Evolutionary conservation across 768 basidiomycete genomes (phyloP).

Genomic region (Hypsizygus marmoreus): DNA sequence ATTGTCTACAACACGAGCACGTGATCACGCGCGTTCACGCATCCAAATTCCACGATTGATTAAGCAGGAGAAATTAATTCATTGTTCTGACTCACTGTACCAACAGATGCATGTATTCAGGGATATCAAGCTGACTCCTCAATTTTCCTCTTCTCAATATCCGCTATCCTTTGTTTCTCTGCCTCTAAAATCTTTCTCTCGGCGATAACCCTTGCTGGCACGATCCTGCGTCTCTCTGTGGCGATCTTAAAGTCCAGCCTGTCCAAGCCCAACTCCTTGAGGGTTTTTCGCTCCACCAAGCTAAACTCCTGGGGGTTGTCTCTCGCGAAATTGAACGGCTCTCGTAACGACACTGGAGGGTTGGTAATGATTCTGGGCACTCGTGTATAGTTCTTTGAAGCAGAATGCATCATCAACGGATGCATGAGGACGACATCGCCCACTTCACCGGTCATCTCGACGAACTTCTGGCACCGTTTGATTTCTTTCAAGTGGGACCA

Average conservation of each 20-base stretch:
- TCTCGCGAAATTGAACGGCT: constrained; percentile 55
- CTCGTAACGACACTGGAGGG: constrained; percentile 56
- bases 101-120: too few species aligned
- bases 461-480: constrained; percentile 42
- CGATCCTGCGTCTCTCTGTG: constrained; percentile 47
- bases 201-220: constrained; percentile 44
- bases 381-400: constrained; percentile 59
- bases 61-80: too few species aligned
- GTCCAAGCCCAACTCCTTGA: constrained; percentile 53
- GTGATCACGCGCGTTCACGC: constrained; percentile 13
- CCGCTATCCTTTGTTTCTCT: constrained; percentile 42
- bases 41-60: too few species aligned
- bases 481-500: constrained; percentile 48
- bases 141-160: too few species aligned
- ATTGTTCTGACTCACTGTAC: too few species aligned
- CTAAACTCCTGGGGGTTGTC: constrained; percentile 49
- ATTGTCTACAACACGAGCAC: constrained; percentile 5
- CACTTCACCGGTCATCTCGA: constrained; percentile 58
- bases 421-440: constrained; percentile 70
- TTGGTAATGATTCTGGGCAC: constrained; percentile 65
- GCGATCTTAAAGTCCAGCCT: constrained; percentile 46
- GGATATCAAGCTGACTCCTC: too few species aligned
- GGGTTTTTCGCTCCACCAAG: constrained; percentile 60
- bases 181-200: constrained; percentile 53
- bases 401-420: constrained; percentile 66